Evolutionary conservation across 2,329 filamentous ascomycete species (phyloP).

Genomic region (Cercospora sp.): DNA sequence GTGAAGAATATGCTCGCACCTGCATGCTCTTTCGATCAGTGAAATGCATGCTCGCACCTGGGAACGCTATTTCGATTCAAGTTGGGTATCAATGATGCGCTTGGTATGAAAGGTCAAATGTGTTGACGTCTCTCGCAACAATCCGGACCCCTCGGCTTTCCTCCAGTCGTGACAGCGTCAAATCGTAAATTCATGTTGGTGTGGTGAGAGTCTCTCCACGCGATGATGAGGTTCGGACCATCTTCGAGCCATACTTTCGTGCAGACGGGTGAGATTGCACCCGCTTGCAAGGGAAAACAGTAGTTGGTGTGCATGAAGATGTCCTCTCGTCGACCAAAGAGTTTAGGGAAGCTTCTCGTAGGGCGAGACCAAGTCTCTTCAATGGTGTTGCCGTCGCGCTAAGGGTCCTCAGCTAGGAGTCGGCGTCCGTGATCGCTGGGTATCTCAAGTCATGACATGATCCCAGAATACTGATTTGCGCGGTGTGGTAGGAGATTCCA

Average conservation of each 20-base stretch:
- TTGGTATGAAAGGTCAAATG: background rate
- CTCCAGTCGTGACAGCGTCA: background rate
- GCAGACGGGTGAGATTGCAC: background rate
- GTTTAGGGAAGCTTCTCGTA: background rate
- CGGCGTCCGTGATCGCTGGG: no score
- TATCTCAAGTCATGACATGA: slow-evolving; percentile 12
- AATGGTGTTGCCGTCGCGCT: background rate
- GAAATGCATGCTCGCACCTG: no score
- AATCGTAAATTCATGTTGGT: background rate
- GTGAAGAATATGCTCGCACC: background rate
- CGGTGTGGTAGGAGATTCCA: background rate
- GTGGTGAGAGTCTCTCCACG: background rate
- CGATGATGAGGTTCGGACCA: no score
- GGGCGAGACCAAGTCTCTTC: no score
- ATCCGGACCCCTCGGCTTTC: background rate
- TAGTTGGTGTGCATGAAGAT: background rate
- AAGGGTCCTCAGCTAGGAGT: background rate
- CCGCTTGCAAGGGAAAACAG: background rate
- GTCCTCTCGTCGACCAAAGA: background rate
- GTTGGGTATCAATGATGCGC: background rate
- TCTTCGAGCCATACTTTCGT: no score
- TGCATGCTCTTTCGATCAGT: background rate
- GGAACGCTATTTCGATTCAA: background rate
- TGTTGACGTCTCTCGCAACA: background rate
- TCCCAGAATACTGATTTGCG: slow-evolving; percentile 11